Evolutionary conservation across 176 grass and related monocot genomes (phyloP), one percentile per base, ranked within the genome.

Genomic region (Raddia guianensis): DNA sequence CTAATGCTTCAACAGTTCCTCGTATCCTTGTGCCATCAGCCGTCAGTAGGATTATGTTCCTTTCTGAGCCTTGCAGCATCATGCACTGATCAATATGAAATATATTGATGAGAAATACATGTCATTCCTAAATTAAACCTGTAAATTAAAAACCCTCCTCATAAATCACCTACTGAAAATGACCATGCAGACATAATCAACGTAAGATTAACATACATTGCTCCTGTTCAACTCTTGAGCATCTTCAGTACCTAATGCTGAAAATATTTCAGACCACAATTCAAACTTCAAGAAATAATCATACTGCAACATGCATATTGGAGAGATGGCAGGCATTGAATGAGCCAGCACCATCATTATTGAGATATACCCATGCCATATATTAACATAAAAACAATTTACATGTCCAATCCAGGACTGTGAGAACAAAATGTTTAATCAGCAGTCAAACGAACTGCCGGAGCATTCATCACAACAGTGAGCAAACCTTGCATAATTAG

Each of bases 201-300:
- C 63, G 66, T 86, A 77, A 87, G 46, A 77, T 20, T 83, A 88
- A 40, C 70, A 73, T 70, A 68, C 18, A 62, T 6, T 43, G 35
- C 51, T 65, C 14, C 59, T 55, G 12, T 73, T 88, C 66, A 46
- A 55, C 74, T 72, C 69, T 72, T 52, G 35, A 55, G 58, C 65
- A 9, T 80, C 63, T 82, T 62, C 33, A 80, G 51, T 87, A 86
- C 82, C 79, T 86, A 80, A 79, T 68, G 82, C 85, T 80, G 69
- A 85, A 87, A 90, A 76, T 59, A 85, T 76, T 90, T 88, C 70
- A 88, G 74, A 83, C 63, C 4, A 85, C 21, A 20, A 70, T 49
- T 19, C 15, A 42, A 53, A 84, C 62, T 72, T 87, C 63, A 33
- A 80, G 13, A 69, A 57, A 83, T 12, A 59, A 51, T 66, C 19